Evolutionary conservation across 257 asterid genomes (phyloP).

Genomic region (Penstemon newberryi): DNA sequence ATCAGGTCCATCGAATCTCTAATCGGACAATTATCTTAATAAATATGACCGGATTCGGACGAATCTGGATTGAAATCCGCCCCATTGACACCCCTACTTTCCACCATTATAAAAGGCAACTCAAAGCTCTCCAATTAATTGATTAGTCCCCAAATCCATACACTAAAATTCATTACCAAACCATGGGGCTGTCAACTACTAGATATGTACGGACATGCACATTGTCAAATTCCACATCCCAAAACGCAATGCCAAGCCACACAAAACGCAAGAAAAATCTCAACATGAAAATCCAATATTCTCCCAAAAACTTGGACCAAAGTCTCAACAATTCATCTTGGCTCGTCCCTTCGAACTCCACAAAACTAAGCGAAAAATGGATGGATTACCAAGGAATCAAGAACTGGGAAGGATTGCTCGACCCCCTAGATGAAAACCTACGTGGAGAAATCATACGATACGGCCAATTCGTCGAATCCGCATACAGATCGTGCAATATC

Average conservation of each 20-base stretch:
- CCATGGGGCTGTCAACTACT: constrained; percentile 46
- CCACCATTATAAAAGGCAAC: constrained; percentile 38
- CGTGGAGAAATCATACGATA: constrained; percentile 73
- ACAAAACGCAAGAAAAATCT: constrained; percentile 19
- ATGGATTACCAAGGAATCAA: constrained; percentile 72
- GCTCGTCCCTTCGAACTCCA: constrained; percentile 3
- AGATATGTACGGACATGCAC: constrained; percentile 48
- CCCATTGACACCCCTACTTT: too few species aligned
- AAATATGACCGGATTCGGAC: too few species aligned
- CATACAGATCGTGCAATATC: constrained; percentile 61
- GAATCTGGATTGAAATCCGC: too few species aligned
- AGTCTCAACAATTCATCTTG: background rate
- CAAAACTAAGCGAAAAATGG: constrained; percentile 44
- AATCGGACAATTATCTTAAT: too few species aligned
- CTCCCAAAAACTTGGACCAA: constrained; percentile 7
- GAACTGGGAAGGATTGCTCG: constrained; percentile 81
- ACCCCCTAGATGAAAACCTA: constrained; percentile 70
- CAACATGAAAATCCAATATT: constrained; percentile 15
- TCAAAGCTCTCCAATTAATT: background rate
- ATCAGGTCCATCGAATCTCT: too few species aligned
- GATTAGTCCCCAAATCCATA: background rate
- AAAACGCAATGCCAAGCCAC: background rate
- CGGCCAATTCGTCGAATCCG: constrained; percentile 70
- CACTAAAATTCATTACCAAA: background rate
- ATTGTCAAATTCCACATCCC: constrained; percentile 8